Conservation (phyloP, 116 monocot species). For the Posidonia oceanica region DNA sequence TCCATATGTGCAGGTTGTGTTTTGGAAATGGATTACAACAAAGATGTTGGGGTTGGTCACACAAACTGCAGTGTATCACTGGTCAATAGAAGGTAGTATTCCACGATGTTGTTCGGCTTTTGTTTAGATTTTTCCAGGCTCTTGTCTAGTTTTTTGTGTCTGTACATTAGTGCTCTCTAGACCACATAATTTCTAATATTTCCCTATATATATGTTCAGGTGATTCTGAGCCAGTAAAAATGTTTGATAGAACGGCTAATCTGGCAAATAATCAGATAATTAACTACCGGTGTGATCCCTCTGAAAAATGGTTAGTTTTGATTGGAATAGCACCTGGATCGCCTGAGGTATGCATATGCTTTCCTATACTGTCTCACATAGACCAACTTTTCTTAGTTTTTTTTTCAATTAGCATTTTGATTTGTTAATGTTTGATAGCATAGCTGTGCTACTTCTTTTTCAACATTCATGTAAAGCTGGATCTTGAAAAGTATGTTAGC, state of each 20-base stretch:
- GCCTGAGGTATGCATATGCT: conserved; percentile 57
- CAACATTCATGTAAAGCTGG: too few species aligned
- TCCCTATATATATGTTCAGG: conserved; percentile 22
- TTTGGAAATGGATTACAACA: conserved; percentile 97
- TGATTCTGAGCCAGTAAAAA: conserved; percentile 79
- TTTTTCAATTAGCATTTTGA: too few species aligned
- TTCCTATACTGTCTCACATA: neutral
- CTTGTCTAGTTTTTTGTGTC: too few species aligned
- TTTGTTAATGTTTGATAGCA: too few species aligned
- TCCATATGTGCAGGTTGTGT: conserved; percentile 51
- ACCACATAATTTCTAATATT: neutral
- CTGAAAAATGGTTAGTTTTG: conserved; percentile 96
- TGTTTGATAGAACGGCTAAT: conserved; percentile 96
- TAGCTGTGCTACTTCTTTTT: too few species aligned
- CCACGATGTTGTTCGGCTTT: neutral
- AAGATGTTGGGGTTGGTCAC: conserved; percentile 97
- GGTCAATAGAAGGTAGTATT: conserved; percentile 78
- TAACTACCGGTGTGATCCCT: conserved; percentile 93
- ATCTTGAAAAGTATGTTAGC: too few species aligned
- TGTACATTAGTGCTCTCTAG: conserved; percentile 3
- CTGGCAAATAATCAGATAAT: conserved; percentile 94
- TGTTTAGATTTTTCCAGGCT: neutral
- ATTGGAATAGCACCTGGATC: conserved; percentile 97
- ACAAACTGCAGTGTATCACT: conserved; percentile 92
- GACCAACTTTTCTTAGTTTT: too few species aligned